Evolutionary conservation across 1,284 basidiomycete species (phyloP), one percentile per base, ranked within the genome.

Genomic region (Gastroboletus turbinatus): DNA sequence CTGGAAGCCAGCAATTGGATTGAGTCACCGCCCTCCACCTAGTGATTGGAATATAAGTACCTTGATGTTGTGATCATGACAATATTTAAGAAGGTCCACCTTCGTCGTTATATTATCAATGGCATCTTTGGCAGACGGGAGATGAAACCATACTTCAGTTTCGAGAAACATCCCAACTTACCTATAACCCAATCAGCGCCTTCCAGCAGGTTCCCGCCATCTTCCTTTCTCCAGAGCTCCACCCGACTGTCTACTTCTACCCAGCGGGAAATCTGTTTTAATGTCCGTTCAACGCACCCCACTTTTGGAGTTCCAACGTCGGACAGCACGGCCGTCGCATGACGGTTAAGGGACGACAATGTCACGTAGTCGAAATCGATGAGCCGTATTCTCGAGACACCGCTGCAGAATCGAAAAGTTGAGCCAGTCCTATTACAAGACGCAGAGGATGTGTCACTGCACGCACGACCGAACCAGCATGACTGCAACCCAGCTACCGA

Each of bases 101-200:
- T 98, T 98, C 2, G 96, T 96, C 45, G 91, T 84, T 60, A 98
- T 94, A 70, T 99, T 98, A 75, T 99, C 95, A 62, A 99, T 98
- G 9, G 93, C 93, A 74, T 97, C 94, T 88, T 65, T 33, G 17
- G 38, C 49, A 52, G 50, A 55, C 10, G 52, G 57, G 46, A 33
- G 11, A 49, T 61, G 47, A 58, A 59, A 61, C 46, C 56, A 66
- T 11, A 52, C 52, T 23, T 46, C 46, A 52, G 46, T 13, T 46
- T 59, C 32, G 52, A 63, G 19, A 53, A 40, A 36, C 30, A 33
- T 52, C 35, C 55, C 16, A 53, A 67, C 78, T 64, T 63, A 89
- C 90, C 90, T 59, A 96, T 83, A 29, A 96, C 94, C 91, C 93
- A 97, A 67, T 96, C 92, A 6, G 84, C 87, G 25, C 87, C 94